phyloP scores from a whole-genome alignment of 108 stramenopile genomes.

The Nitzschia putrida region DNA sequence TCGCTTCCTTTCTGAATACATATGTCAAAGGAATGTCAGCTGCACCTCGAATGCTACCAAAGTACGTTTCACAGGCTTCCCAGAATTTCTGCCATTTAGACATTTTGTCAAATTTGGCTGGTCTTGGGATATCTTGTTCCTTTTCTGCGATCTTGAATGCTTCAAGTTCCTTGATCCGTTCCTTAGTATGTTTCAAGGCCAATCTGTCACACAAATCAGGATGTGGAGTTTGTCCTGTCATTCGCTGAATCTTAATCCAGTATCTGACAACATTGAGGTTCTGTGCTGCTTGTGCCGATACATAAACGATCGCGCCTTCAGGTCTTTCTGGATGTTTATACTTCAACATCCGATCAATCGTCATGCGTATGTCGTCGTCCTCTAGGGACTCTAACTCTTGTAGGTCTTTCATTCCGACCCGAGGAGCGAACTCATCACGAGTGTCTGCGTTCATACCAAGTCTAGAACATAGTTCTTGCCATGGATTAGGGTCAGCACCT shows the following conservation, averaged over 20 bases:
- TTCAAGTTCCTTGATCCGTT: not conserved
- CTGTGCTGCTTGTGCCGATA: not conserved
- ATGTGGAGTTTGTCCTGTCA: not conserved
- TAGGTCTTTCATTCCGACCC: not conserved
- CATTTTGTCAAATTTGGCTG: not conserved
- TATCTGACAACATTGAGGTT: not conserved
- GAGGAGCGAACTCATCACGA: not conserved
- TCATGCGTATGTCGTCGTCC: not conserved
- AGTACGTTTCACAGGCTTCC: not conserved
- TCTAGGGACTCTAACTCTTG: not conserved
- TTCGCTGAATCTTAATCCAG: not conserved
- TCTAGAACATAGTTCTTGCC: not conserved
- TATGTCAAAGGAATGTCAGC: constrained; percentile 1
- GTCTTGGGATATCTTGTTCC: not conserved
- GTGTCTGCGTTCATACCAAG: not conserved
- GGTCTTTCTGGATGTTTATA: not conserved
- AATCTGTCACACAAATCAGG: not conserved
- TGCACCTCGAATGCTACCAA: not conserved
- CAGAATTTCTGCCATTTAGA: not conserved
- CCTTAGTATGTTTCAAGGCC: not conserved
- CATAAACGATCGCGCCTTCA: not conserved
- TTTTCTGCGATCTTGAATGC: not conserved
- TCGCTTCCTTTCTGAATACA: not conserved
- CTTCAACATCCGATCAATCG: not conserved
- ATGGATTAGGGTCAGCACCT: not conserved